Base-by-base conservation (phyloP, 225 moss, liverwort and hornwort species). In the Marchantia paleacea region DNA sequence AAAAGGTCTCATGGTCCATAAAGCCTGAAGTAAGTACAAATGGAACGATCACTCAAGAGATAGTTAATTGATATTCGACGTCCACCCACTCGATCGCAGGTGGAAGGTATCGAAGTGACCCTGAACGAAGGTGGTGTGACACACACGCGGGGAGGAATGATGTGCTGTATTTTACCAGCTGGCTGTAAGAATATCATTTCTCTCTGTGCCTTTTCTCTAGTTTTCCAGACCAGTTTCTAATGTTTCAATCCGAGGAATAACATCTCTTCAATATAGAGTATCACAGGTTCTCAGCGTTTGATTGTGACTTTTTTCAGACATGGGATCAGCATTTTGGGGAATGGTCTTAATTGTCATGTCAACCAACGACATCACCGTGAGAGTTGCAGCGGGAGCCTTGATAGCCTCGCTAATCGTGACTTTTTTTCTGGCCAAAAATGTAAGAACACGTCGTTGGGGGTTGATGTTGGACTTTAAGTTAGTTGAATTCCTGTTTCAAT, bases 251-350 rank as follows among this genome's bases (percentile, higher is more conserved):
- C 24, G 24, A 72, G n/a, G 72, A 22, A 18, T 9, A 51, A 49
- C 39, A 8, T 0, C 3, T 48, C 4, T 10, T 18, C 1, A 20
- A 58, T 0, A n/a, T 10, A 12, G 18, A 11, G 11, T 9, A 28
- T 10, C 29, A 2, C 10, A 10, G 51, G 9, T n/a, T 51, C 72
- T 72, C 22, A 51, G 18, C 8, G 10, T 0, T 16, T n/a, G 28
- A 10, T 26, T 10, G 26, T 55, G 55, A 28, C 19, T 57, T 4
- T 80, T 3, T 88, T 84, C 94, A 97, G 96, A 99, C 89, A 90
- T 99, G 80, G 99, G 99, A 78, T 99, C 99, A 55, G 94, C 99
- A 0, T 99, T 99, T 83, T 99, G 99, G 99, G 99, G 99, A 62
- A 95, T 99, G 99, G 90, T 99, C 73, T 82, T 99, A 84, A 85